Percentiles rank a stretch among this genome's conserved stretches.
phyloP scores from a whole-genome alignment of 139 green algal genomes.

The Volvox reticuliferus region DNA sequence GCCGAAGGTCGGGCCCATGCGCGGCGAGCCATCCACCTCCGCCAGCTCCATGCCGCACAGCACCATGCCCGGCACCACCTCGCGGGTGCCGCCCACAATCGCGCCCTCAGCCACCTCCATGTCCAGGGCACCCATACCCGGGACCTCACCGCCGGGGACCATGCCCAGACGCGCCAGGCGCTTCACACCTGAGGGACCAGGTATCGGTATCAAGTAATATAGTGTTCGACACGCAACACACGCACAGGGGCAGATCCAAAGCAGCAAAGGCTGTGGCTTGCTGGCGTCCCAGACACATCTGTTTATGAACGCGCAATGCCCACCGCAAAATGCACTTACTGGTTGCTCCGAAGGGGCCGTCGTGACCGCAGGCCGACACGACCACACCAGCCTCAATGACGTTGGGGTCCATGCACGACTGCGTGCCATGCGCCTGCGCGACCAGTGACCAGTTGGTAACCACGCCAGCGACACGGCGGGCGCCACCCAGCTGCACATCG shows the following conservation, averaged over 20 bases:
- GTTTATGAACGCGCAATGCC: no score
- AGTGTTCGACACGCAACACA: no score
- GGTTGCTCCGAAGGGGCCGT: slow-evolving; percentile 94
- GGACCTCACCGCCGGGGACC: slow-evolving; percentile 72
- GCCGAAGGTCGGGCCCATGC: slow-evolving; percentile 98
- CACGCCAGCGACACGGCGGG: slow-evolving; percentile 67
- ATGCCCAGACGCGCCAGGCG: slow-evolving; percentile 91
- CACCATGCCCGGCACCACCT: slow-evolving; percentile 96
- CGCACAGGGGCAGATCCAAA: no score
- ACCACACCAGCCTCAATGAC: slow-evolving; percentile 76
- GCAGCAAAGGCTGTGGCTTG: no score
- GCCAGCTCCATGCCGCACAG: slow-evolving; percentile 96
- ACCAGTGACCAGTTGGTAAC: slow-evolving; percentile 99
- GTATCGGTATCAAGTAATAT: no score
- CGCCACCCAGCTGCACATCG: background rate
- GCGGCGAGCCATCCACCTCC: slow-evolving; percentile 82
- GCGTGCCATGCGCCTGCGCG: slow-evolving; percentile 96
- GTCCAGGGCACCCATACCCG: slow-evolving; percentile 97
- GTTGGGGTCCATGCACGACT: slow-evolving; percentile 97
- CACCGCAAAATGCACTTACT: slow-evolving; percentile 58
- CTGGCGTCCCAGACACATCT: no score
- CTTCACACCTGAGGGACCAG: slow-evolving; percentile 85
- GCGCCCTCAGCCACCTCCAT: slow-evolving; percentile 96
- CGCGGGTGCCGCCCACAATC: slow-evolving; percentile 82
- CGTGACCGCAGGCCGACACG: slow-evolving; percentile 93